These are phyloP conservation scores for Arthrobotrys entomopaga DNA, from an alignment of 2,329 filamentous ascomycete genomes.

Conservation along the genomic window DNA sequence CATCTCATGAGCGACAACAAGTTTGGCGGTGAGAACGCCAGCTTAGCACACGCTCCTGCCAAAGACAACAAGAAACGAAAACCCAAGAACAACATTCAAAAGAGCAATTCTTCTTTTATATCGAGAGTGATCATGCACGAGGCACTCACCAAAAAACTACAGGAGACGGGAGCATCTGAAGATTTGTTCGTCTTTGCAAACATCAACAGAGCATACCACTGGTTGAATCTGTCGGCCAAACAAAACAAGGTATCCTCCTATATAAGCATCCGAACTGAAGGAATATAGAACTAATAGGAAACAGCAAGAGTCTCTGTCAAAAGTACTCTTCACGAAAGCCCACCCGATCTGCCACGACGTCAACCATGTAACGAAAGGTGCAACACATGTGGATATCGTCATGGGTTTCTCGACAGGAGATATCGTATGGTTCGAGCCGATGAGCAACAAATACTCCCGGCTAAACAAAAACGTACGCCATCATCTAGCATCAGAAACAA, in stretches of 20 bases:
- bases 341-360: constrained; percentile 95
- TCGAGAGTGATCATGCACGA: constrained; percentile 96
- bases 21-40: constrained; percentile 86
- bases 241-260: constrained; percentile 69
- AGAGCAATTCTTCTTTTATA: constrained; percentile 98
- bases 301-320: constrained; percentile 87
- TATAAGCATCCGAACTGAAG: no score
- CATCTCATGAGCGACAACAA: constrained; percentile 51
- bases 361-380: constrained; percentile 81
- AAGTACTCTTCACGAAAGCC: constrained; percentile 95
- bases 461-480: constrained; percentile 87
- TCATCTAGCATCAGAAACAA: neutral
- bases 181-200: constrained; percentile 93
- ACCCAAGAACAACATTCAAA: constrained; percentile 97
- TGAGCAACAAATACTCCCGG: constrained; percentile 92
- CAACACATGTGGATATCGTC: constrained; percentile 84
- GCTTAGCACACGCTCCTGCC: constrained; percentile 70
- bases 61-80: constrained; percentile 87
- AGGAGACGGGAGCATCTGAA: constrained; percentile 76
- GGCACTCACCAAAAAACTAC: constrained; percentile 77
- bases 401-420: constrained; percentile 97
- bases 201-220: constrained; percentile 93
- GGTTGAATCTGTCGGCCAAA: constrained; percentile 84
- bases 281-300: no score
- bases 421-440: constrained; percentile 98